Evolutionary conservation across 1,284 basidiomycete genomes (phyloP).

Genomic region (Ustilago xerochloae): DNA sequence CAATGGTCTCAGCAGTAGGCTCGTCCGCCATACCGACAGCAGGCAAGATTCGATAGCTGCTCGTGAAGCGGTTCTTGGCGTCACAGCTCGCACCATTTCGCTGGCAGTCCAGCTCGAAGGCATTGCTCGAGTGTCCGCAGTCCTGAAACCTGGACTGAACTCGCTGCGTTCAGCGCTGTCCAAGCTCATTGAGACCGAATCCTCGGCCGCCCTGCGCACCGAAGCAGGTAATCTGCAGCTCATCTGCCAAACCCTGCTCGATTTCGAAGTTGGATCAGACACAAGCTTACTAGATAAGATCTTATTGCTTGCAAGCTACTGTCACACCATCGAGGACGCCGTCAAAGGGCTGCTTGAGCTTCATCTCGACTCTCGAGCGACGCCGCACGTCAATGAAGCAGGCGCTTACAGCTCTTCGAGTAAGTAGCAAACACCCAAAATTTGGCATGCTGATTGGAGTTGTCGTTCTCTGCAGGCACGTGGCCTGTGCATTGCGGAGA

Average conservation of each 20-base stretch:
- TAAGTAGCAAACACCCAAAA: constrained; percentile 3
- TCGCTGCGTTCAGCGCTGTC: constrained; percentile 6
- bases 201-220: constrained; percentile 13
- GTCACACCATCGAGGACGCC: constrained; percentile 5
- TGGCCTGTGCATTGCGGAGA: constrained; percentile 20
- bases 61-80: constrained; percentile 9
- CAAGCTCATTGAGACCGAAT: constrained; percentile 16
- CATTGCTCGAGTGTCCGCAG: background rate
- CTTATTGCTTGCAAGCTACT: background rate
- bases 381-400: background rate
- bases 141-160: background rate
- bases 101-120: constrained; percentile 1
- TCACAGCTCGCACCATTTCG: constrained; percentile 11
- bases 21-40: background rate
- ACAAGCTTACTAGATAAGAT: background rate
- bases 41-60: background rate
- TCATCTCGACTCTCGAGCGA: background rate
- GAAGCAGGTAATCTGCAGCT: constrained; percentile 24
- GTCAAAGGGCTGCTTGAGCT: constrained; percentile 13
- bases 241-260: constrained; percentile 16
- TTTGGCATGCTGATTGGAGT: background rate
- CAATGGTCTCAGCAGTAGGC: background rate
- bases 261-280: background rate
- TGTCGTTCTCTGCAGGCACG: background rate
- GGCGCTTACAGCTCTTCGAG: constrained; percentile 1